A percentile compares a stretch with the other conserved stretches of the same genome.
phyloP scores from a whole-genome alignment of 176 grass and related monocot species.

The Rhynchospora tenuis region DNA sequence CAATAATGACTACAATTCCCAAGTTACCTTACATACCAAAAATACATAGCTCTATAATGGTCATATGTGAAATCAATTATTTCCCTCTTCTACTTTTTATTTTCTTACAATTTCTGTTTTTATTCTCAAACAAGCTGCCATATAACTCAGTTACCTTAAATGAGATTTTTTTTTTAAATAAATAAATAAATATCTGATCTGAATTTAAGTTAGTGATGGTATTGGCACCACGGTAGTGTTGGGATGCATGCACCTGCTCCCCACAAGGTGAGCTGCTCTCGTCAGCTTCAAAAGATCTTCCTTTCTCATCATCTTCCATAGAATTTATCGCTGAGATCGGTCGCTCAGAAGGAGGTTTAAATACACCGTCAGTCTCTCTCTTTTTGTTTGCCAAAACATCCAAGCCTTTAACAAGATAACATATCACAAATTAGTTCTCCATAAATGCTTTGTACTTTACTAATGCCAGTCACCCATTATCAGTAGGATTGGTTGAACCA shows the following conservation, averaged over 20 bases:
- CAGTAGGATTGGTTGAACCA: background rate
- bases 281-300: too few relatives aligned
- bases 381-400: constrained; percentile 71
- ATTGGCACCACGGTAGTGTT: too few relatives aligned
- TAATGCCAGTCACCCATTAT: background rate
- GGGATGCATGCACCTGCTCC: too few relatives aligned
- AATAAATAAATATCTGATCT: too few relatives aligned
- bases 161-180: too few relatives aligned
- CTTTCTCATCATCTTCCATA: too few relatives aligned
- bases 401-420: constrained; percentile 46
- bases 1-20: background rate
- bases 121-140: constrained; percentile 6
- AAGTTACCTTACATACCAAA: background rate
- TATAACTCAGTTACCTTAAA: too few relatives aligned
- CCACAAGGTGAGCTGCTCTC: too few relatives aligned
- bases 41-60: background rate
- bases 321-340: constrained; percentile 29
- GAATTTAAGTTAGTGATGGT: too few relatives aligned
- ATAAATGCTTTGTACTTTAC: background rate
- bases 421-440: constrained; percentile 10
- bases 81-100: background rate
- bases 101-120: too few relatives aligned
- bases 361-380: constrained; percentile 35
- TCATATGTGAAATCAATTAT: constrained; percentile 10
- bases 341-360: constrained; percentile 50